These are phyloP conservation scores for Trichoderma sp. DNA, from an alignment of 2,329 filamentous ascomycete genomes.

Conservation along the genomic window DNA sequence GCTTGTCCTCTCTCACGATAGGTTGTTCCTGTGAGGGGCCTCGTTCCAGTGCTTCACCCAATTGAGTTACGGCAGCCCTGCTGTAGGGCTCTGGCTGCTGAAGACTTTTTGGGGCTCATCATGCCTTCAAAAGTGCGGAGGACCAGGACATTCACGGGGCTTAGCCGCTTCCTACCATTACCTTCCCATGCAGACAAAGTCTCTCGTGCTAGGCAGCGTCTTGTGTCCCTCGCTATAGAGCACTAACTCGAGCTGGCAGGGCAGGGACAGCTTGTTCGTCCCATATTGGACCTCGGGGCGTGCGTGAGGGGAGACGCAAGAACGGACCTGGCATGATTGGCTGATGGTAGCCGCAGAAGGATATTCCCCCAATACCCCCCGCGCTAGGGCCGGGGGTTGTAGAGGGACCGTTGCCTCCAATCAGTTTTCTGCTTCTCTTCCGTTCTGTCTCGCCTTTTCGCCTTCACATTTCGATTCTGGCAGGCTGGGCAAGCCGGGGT, in stretches of 20 bases:
- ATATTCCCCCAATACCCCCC: not conserved
- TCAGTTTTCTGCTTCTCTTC: not conserved
- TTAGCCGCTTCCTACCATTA: no score
- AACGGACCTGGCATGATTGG: slow-evolving; percentile 14
- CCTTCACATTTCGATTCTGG: not conserved
- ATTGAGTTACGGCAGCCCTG: slow-evolving; percentile 25
- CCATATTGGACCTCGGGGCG: slow-evolving; percentile 11
- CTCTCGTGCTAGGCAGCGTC: not conserved
- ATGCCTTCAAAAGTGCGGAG: slow-evolving; percentile 1
- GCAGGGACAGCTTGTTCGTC: slow-evolving; percentile 6
- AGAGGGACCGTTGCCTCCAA: not conserved
- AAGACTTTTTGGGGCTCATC: slow-evolving; percentile 3
- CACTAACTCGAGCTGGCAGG: slow-evolving; percentile 10
- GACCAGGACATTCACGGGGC: not conserved
- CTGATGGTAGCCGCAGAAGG: not conserved
- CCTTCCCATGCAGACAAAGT: no score
- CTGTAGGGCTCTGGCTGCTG: slow-evolving; percentile 18
- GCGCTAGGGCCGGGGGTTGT: not conserved
- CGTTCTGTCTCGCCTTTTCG: not conserved
- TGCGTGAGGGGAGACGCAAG: slow-evolving; percentile 8
- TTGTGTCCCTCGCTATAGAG: not conserved
- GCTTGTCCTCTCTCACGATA: not conserved
- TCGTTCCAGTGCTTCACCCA: not conserved
- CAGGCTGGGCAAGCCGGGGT: not conserved
- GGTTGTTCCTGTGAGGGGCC: slow-evolving; percentile 1